Base-by-base conservation (phyloP, 257 asterid species). In the Nemophila menziesii region DNA sequence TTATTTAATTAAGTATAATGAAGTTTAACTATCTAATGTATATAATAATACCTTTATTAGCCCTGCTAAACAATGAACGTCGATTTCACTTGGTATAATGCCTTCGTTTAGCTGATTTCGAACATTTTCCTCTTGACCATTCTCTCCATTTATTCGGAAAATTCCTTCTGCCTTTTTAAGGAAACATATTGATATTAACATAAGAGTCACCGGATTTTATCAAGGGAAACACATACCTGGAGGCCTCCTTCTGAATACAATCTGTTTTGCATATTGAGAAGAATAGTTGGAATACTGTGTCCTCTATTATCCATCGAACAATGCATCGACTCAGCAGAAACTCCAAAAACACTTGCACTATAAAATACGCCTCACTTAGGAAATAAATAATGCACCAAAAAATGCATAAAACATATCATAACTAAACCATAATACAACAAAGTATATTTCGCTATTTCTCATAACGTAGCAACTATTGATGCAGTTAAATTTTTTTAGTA, bases 51-150 rank as follows among this genome's bases (percentile, higher is more conserved):
- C 93, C 93, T 85, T 85, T n/a, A 85, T 85, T 69, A 85, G 58
- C n/a, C 93, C 96, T 9, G 93, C 79, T 51, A 85, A 59, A 54
- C 96, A 85, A 52, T 85, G 95, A 47, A 78, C 82, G 52, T 85
- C 96, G 29, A 80, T 78, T 63, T 72, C 86, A 62, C 37, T 63
- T 9, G 92, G 93, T 21, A 80, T 73, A 20, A 75, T 34, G 24
- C 93, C 96, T 56, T 46, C 69, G 42, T 81, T 78, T 29, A 80
- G 74, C 73, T 75, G 87, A 37, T 41, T 50, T 50, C 89, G 58
- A 36, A 85, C 82, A 46, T 53, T 38, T 51, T 85, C 82, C 48
- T 76, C 92, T 39, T 78, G 73, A 55, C 82, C 66, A 33, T 85
- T 80, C 51, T 73, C 96, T 1, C 80, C 77, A 67, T 73, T 85